A percentile compares a stretch with the other conserved stretches of the same genome.
Evolutionary conservation across 1,139 yeast genomes (phyloP).

Genomic region (Nakaseomyces bracarensis): DNA sequence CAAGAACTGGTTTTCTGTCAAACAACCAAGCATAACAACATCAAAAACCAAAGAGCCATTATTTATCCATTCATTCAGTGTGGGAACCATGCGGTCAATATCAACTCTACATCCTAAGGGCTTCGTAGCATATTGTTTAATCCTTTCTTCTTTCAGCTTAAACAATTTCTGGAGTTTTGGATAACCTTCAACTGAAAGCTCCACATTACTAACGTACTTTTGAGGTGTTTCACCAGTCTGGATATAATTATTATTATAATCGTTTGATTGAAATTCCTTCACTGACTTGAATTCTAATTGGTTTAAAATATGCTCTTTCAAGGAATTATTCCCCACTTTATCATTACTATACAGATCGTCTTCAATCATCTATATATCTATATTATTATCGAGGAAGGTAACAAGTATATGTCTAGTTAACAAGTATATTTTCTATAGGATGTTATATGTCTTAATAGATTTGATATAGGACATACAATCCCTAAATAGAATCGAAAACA

Average conservation of each 20-base stretch:
- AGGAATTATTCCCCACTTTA: neutral
- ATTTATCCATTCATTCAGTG: conserved; percentile 53
- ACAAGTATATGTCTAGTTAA: too few relatives aligned
- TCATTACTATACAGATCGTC: conserved; percentile 2
- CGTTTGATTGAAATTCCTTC: conserved; percentile 37
- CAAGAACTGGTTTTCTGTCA: conserved; percentile 62
- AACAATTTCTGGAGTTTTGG: conserved; percentile 70
- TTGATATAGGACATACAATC: too few relatives aligned
- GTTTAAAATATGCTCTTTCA: conserved; percentile 10
- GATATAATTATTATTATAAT: conserved; percentile 62
- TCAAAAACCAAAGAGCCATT: conserved; percentile 59
- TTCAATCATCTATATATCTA: conserved; percentile 1
- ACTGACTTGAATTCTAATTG: conserved; percentile 23
- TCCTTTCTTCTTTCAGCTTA: conserved; percentile 49
- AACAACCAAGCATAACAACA: conserved; percentile 85
- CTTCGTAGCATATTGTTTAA: conserved; percentile 42
- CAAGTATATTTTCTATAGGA: too few relatives aligned
- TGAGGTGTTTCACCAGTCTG: conserved; percentile 58
- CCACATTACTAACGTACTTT: conserved; percentile 53
- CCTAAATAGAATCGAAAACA: too few relatives aligned
- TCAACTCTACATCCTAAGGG: conserved; percentile 60
- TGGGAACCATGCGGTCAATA: conserved; percentile 46
- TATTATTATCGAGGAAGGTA: too few relatives aligned
- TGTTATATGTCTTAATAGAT: too few relatives aligned
- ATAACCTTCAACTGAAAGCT: conserved; percentile 67